phyloP scores from a whole-genome alignment of 2,329 filamentous ascomycete species.

The Xylaria sp. region DNA sequence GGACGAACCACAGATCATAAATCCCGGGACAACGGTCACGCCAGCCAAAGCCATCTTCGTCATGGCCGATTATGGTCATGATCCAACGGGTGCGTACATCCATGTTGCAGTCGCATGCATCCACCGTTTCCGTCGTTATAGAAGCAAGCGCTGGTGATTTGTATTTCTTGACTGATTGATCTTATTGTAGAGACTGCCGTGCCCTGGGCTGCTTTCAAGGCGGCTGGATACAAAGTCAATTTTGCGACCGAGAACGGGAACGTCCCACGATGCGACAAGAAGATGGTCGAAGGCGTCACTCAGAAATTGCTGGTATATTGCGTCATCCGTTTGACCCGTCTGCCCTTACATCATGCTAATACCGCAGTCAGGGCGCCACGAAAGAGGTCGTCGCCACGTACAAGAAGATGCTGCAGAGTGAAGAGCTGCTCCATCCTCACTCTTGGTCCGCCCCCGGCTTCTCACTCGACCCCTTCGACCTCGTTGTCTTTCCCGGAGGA shows the following conservation, averaged over 20 bases:
- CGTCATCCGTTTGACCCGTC: not conserved
- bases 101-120: not conserved
- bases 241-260: conserved; percentile 64
- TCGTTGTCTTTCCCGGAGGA: conserved; percentile 63
- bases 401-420: conserved; percentile 55
- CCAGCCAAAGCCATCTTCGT: conserved; percentile 57
- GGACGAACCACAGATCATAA: conserved; percentile 45
- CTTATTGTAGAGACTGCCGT: conserved; percentile 59
- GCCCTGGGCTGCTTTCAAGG: conserved; percentile 60
- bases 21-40: conserved; percentile 38
- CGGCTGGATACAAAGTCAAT: conserved; percentile 59
- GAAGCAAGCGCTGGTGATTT: conserved; percentile 7
- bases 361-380: conserved; percentile 54
- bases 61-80: conserved; percentile 67
- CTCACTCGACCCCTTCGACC: conserved; percentile 57
- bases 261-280: conserved; percentile 59
- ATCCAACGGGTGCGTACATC: conserved; percentile 60
- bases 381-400: conserved; percentile 56
- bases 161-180: too few relatives aligned
- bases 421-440: conserved; percentile 56
- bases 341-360: conserved; percentile 38
- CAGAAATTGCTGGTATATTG: conserved; percentile 60
- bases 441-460: conserved; percentile 60
- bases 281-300: conserved; percentile 61
- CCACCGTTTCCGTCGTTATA: not conserved